phyloP scores from a whole-genome alignment of 768 basidiomycete species.

The Trametes meyenii region DNA sequence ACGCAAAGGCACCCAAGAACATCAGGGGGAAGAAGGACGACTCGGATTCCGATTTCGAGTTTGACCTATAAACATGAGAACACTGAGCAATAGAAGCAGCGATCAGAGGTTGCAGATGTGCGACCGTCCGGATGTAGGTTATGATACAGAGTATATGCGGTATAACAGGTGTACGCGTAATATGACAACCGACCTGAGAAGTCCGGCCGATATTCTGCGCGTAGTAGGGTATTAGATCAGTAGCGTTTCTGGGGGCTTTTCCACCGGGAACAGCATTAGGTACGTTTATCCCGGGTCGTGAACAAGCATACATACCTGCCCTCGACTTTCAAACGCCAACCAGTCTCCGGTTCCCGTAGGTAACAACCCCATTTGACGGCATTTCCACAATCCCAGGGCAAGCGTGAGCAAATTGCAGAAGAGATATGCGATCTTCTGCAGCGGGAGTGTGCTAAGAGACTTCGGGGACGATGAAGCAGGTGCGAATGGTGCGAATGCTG shows the following conservation, averaged over 20 bases:
- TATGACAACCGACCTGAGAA: background rate
- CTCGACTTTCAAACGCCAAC: slow-evolving; percentile 89
- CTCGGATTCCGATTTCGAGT: slow-evolving; percentile 79
- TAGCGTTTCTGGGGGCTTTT: background rate
- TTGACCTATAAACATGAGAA: slow-evolving; percentile 12
- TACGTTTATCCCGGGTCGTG: background rate
- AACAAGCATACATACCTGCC: slow-evolving; percentile 33
- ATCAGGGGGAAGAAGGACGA: slow-evolving; percentile 61
- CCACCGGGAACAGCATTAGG: background rate
- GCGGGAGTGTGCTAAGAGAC: slow-evolving; percentile 52
- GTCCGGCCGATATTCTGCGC: background rate
- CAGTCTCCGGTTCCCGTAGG: slow-evolving; percentile 93
- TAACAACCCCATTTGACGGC: slow-evolving; percentile 87
- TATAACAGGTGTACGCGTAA: slow-evolving; percentile 5
- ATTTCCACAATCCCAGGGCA: slow-evolving; percentile 89
- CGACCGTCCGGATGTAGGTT: background rate
- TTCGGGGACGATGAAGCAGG: slow-evolving; percentile 54
- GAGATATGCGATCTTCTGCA: slow-evolving; percentile 74
- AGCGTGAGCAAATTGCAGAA: slow-evolving; percentile 78
- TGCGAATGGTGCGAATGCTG: slow-evolving; percentile 76
- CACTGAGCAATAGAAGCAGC: background rate
- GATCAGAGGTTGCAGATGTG: background rate
- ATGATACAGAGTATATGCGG: slow-evolving; percentile 3
- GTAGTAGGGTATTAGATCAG: background rate
- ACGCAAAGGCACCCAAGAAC: slow-evolving; percentile 54